Evolutionary conservation across 306 rosid species (phyloP), one percentile per base, ranked within the genome.

Genomic region (Astragalus glycyphyllos): DNA sequence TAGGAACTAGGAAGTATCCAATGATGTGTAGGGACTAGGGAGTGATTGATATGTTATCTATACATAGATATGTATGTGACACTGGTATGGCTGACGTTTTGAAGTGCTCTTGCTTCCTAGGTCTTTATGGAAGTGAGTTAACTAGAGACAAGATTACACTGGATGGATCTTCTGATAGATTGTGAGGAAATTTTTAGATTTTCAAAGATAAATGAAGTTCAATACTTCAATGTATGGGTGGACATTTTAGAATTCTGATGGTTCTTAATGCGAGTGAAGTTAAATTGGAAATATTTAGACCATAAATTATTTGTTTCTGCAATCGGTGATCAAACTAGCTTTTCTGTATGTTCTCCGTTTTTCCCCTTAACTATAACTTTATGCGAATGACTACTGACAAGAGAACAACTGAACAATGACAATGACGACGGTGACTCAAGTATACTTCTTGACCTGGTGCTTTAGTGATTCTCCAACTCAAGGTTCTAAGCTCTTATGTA

Each of bases 251-350:
- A 49, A 47, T 40, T 72, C 11, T 44, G 69, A 42, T 20, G 9
- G 29, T 31, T 65, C 29, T 55, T 60, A 35, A 17, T 59, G 49
- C 37, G 46, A 50, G 42, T 62, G 49, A 49, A 40, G 64, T 14
- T 68, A 34, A 67, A 47, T 17, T 57, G 17, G 17, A 46, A 10
- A 37, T 38, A 47, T 67, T 14, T 16, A 16, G 59, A 50, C 35
- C 11, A 51, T 48, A 49, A 7, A 14, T 4, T 61, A 41, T 53
- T 77, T 55, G 37, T 70, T 69, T 63, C 31, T n/a, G 42, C 8
- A 6, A 53, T n/a, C 14, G 55, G 56, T 69, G 51, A 16, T 70
- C 45, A 23, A 23, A 65, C 6, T 40, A 44, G 41, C 57, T 62
- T 63, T 51, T 44, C 16, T 47, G 11, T 44, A 63, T 35, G 49